Evolutionary conservation across 768 basidiomycete species (phyloP), one percentile per base, ranked within the genome.

Genomic region (Cubamyces sp.): DNA sequence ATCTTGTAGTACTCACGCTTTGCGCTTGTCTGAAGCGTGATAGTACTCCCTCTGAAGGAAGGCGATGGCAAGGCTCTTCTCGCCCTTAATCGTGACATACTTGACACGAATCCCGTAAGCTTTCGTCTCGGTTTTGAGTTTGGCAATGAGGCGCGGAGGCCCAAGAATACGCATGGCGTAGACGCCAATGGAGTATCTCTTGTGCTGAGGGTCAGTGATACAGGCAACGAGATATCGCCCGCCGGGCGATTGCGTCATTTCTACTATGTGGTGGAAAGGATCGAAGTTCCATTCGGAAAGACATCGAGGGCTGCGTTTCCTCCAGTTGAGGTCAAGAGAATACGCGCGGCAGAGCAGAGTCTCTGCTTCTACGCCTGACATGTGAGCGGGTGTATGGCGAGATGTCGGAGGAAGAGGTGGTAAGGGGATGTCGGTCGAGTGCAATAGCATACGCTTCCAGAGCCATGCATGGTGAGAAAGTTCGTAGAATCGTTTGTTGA

Each of bases 141-240:
- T 79, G 1, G 85, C 84, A n/a, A 79, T 55, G 68, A 72, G 54
- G 30, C 78, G 53, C 75, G 82, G 62, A 43, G 57, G 74, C 37
- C 70, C 80, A 60, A 87, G 81, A 5, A 39, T 43, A 69, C 90
- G 87, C 59, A 90, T 74, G 19, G 78, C 76, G 62, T 80, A 88
- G 0, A 90, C 72, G 14, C 79, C 71, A 28, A 91, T 70, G 46
- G 78, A 82, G 68, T 82, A 87, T 40, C 78, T 77, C 54, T 74
- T 76, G 5, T 41, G 47, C 7, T 41, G n/a, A 3, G 67, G 65
- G 67, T 86, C 82, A 64, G 75, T 77, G 5, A 83, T 81, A 11
- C 87, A 88, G 0, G 86, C 84, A 39, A 88, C 74, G 64, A 90
- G 81, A 64, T 86, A 87, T 66, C 85, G 87, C 19, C 88, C 87